These are phyloP conservation scores for Ascoidea asiatica DNA, from an alignment of 805 yeast genomes.

Conservation along the genomic window DNA sequence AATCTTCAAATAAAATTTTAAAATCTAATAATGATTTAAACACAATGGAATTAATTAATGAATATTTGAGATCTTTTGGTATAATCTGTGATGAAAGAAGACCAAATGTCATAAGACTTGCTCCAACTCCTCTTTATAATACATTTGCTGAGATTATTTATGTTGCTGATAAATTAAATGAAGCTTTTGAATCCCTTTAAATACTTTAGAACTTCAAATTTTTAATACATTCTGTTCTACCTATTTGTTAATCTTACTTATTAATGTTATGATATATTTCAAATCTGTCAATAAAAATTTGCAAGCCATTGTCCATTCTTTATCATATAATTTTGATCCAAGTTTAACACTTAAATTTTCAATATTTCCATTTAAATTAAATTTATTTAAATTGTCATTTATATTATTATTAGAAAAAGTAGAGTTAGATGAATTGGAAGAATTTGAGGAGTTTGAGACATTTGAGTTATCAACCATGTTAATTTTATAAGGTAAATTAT, in stretches of 20 bases:
- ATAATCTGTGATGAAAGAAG: conserved; percentile 79
- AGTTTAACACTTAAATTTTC: conserved; percentile 69
- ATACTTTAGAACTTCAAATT: not conserved
- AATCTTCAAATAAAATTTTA: conserved; percentile 22
- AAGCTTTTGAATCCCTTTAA: conserved; percentile 17
- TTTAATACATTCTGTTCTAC: no score
- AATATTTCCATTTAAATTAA: conserved; percentile 19
- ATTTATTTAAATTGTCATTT: no score
- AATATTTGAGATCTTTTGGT: conserved; percentile 36
- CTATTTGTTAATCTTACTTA: no score
- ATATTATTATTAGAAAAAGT: no score
- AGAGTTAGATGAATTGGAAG: not conserved
- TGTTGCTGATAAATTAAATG: conserved; percentile 32
- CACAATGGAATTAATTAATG: conserved; percentile 56
- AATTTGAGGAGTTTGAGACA: not conserved
- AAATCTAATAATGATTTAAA: no score
- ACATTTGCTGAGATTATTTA: conserved; percentile 48
- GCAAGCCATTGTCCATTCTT: conserved; percentile 87
- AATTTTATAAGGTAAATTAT: conserved; percentile 65
- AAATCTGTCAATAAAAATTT: conserved; percentile 65
- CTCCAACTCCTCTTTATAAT: conserved; percentile 79
- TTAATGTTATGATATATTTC: conserved; percentile 76
- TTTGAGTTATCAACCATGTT: conserved; percentile 33
- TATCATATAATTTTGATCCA: conserved; percentile 46
- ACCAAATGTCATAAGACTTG: conserved; percentile 83